Conservation (phyloP, 2,329 filamentous ascomycete genomes). For the Penicillium sp. region DNA sequence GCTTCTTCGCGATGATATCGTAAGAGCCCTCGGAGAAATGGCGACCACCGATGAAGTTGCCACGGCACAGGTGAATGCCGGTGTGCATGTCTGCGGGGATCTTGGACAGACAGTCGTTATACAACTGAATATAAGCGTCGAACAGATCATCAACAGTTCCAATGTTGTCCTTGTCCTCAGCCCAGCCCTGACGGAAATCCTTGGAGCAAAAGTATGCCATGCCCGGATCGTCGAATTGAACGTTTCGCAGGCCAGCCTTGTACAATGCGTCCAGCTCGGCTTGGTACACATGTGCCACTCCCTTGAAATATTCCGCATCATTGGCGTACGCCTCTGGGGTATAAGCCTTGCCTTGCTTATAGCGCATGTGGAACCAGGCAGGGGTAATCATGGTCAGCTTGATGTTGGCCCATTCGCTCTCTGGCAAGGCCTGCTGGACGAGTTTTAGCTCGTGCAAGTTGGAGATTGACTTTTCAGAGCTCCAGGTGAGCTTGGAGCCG, state of each 20-base stretch:
- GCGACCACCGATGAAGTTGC: constrained; percentile 67
- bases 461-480: constrained; percentile 15
- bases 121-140: constrained; percentile 74
- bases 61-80: constrained; percentile 73
- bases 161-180: constrained; percentile 67
- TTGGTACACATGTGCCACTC: constrained; percentile 68
- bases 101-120: constrained; percentile 71
- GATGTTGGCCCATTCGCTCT: constrained; percentile 65
- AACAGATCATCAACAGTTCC: constrained; percentile 72
- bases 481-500: constrained; percentile 28
- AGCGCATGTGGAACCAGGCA: constrained; percentile 71
- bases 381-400: constrained; percentile 71
- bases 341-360: constrained; percentile 60
- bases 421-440: constrained; percentile 48
- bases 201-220: constrained; percentile 75
- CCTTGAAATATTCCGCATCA: constrained; percentile 66
- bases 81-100: constrained; percentile 72
- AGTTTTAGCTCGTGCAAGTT: constrained; percentile 30
- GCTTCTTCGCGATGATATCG: constrained; percentile 68
- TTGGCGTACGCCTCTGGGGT: constrained; percentile 59
- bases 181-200: constrained; percentile 72
- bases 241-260: constrained; percentile 65
- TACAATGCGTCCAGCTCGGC: constrained; percentile 64
- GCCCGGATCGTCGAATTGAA: constrained; percentile 69
- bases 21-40: constrained; percentile 70